A percentile compares a stretch with the other conserved stretches of the same genome.
Evolutionary conservation across 2,329 filamentous ascomycete species (phyloP).

Genomic region (Xylaria polymorpha): DNA sequence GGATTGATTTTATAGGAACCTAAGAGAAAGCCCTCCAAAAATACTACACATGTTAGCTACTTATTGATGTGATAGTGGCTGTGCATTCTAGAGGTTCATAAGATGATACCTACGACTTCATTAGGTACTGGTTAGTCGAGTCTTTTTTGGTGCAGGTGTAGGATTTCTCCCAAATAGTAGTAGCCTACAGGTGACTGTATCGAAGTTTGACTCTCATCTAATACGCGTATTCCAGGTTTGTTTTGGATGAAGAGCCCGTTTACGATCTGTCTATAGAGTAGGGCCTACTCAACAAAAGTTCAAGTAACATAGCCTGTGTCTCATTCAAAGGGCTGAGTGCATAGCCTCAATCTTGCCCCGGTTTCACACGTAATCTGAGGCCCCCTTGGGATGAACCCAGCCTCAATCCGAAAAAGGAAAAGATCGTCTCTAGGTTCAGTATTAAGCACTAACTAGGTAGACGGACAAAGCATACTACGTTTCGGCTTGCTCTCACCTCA

Average conservation of each 20-base stretch:
- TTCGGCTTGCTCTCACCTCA: conserved; percentile 12
- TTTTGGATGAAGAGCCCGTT: no score
- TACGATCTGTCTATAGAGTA: neutral
- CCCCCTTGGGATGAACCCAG: neutral
- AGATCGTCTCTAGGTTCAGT: neutral
- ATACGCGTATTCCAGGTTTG: neutral
- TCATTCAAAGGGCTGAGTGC: neutral
- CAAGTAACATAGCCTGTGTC: neutral
- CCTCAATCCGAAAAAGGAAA: conserved; percentile 14
- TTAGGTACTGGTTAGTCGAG: neutral
- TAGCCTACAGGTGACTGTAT: no score
- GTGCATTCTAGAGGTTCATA: neutral
- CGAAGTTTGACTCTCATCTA: neutral
- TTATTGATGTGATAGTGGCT: neutral
- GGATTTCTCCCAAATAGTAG: neutral
- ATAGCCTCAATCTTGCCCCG: neutral
- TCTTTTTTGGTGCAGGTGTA: neutral
- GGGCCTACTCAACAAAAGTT: neutral
- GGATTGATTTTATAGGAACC: neutral
- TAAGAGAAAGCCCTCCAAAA: neutral
- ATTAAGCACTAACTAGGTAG: neutral
- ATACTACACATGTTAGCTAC: neutral
- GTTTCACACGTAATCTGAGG: neutral
- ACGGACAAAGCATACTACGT: neutral
- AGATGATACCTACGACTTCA: neutral